Evolutionary conservation across 2,329 filamentous ascomycete species (phyloP), one percentile per base, ranked within the genome.

Genomic region (Ascochyta pisi): DNA sequence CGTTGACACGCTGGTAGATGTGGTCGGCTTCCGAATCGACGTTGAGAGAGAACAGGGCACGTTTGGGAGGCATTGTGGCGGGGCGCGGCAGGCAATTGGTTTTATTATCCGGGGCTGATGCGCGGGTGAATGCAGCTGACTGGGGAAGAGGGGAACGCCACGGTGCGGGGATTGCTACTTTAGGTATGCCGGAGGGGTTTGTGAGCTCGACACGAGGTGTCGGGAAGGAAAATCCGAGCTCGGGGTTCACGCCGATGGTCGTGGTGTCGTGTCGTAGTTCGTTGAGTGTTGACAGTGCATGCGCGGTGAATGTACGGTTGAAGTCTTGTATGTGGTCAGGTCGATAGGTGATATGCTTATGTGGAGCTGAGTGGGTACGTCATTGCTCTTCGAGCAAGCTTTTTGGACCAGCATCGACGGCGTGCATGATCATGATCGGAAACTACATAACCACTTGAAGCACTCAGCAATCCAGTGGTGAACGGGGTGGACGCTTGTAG

Each of bases 11-110:
- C 39, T 76, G 69, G 62, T 72, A 71, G 16, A 77, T 65, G 59
- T 76, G 71, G 29, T 77, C 70, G 23, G 73, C 66, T 63, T 78
- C 69, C 19, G 75, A 76, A 52, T 76, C 69, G 56, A 79, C 64
- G 48, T 75, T 76, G 12, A 77, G 72, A 0, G 71, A 73, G 60
- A 78, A 71, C 50, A 77, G 50, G 4, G 70, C 66, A 55, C 72
- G 69, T 47, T 73, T 73, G 9, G 67, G 65, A 27, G 65, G 55
- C 66, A 67, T 69, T 55, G 38, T 60, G 8, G 35, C 41, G 39
- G 51, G 22, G 19, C 23, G 38, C 31, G 37, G 38, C 23, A 39
- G 38, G 39, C 45, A 43, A 31, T 33, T 57, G 47, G 41, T 54
- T 55, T 52, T 66, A 64, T 65, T 58, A 67, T 66, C 59, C 61